Conservation (phyloP, 2,329 filamentous ascomycete genomes). For the Dactylellina cionopaga region DNA sequence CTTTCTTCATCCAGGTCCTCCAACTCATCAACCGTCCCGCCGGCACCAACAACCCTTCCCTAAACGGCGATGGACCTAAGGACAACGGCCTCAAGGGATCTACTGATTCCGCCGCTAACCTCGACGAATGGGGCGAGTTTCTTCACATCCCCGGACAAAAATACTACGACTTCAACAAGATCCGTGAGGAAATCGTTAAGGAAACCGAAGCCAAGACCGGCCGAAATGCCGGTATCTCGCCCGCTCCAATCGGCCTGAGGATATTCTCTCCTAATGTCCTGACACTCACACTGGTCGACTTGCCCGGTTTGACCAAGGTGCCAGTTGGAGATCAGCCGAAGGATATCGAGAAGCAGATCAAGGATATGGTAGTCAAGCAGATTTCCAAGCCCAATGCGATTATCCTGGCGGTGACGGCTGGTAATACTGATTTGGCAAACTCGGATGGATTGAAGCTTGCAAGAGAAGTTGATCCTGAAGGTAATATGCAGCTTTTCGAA, state of each 20-base stretch:
- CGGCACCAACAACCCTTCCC: constrained; percentile 70
- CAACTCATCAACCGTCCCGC: constrained; percentile 93
- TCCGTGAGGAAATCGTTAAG: constrained; percentile 94
- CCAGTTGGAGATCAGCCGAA: constrained; percentile 95
- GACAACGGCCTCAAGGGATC: constrained; percentile 72
- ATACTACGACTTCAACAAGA: constrained; percentile 98
- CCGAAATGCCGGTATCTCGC: constrained; percentile 94
- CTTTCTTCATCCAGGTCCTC: constrained; percentile 67
- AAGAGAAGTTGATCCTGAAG: constrained; percentile 94
- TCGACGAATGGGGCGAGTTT: constrained; percentile 98
- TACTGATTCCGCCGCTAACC: constrained; percentile 86
- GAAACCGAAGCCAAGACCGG: constrained; percentile 98
- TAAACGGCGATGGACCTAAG: constrained; percentile 60
- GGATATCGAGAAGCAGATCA: constrained; percentile 96
- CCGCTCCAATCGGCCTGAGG: constrained; percentile 94
- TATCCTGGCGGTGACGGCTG: constrained; percentile 93
- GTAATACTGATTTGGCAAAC: constrained; percentile 98
- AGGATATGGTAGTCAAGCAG: constrained; percentile 98
- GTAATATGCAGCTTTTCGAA: constrained; percentile 60
- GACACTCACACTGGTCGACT: constrained; percentile 93
- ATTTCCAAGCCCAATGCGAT: constrained; percentile 99
- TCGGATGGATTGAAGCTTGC: constrained; percentile 97
- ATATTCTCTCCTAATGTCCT: constrained; percentile 99
- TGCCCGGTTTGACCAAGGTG: constrained; percentile 95
- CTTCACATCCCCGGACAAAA: constrained; percentile 97